Evolutionary conservation across 176 grass and related monocot genomes (phyloP).

Genomic region (Aegilops speltoides): DNA sequence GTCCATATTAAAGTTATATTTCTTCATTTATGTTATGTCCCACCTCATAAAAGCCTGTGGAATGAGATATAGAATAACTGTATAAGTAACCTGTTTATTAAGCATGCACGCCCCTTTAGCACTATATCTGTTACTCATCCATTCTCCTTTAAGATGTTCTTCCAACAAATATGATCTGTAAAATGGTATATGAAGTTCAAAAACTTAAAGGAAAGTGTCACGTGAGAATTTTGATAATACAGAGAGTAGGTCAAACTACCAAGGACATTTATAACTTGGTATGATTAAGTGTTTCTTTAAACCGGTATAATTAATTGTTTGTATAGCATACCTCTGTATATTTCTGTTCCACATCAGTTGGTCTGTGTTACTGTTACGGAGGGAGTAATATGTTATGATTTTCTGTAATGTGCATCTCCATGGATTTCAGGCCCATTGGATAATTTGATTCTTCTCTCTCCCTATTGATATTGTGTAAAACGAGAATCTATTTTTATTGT

Average conservation of each 20-base stretch:
- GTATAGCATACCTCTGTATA: background rate
- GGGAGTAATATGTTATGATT: background rate
- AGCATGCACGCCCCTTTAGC: background rate
- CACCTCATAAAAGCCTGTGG: background rate
- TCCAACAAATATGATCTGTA: background rate
- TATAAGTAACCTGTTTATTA: background rate
- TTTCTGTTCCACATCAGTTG: background rate
- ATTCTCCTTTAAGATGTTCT: background rate
- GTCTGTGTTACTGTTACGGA: background rate
- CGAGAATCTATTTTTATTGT: background rate
- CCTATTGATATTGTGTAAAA: background rate
- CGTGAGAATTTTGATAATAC: background rate
- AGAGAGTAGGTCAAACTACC: background rate
- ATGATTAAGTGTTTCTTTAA: background rate
- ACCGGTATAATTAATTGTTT: background rate
- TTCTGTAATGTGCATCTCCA: background rate
- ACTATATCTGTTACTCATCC: background rate
- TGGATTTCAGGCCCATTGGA: constrained; percentile 12
- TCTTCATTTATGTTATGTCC: background rate
- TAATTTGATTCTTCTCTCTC: background rate
- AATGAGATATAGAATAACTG: background rate
- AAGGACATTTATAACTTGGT: background rate
- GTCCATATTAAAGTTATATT: background rate
- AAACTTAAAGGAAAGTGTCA: background rate
- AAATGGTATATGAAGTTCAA: background rate